Conservation (phyloP, 2,329 filamentous ascomycete genomes). For the Laburnicola sp. region DNA sequence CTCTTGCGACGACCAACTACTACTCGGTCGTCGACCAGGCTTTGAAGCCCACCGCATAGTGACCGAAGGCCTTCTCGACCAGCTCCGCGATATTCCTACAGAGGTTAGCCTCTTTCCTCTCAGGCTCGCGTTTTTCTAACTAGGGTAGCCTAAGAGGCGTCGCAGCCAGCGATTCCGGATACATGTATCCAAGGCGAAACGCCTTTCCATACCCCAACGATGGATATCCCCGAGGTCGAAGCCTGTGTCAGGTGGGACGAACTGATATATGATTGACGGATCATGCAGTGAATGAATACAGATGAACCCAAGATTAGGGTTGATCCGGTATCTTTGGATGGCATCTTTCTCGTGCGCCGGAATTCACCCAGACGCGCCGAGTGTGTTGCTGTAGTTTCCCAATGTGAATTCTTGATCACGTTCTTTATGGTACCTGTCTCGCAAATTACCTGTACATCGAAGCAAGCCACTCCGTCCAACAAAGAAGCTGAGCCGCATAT, state of each 20-base stretch:
- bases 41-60: conserved; percentile 35
- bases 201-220: conserved; percentile 25
- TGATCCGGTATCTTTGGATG: background rate
- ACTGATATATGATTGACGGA: background rate
- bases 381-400: too few relatives aligned
- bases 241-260: background rate
- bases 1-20: conserved; percentile 26
- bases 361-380: too few relatives aligned
- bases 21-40: conserved; percentile 27
- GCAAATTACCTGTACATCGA: background rate
- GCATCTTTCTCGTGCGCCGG: background rate
- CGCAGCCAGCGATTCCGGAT: conserved; percentile 29
- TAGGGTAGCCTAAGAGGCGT: conserved; percentile 23
- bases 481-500: too few relatives aligned
- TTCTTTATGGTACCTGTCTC: too few relatives aligned
- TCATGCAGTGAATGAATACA: background rate
- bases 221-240: conserved; percentile 9
- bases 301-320: background rate
- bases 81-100: conserved; percentile 18
- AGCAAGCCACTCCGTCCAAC: background rate
- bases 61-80: conserved; percentile 22
- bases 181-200: conserved; percentile 28
- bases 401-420: too few relatives aligned
- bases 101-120: conserved; percentile 16
- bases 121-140: conserved; percentile 1